A percentile compares a stretch with the other conserved stretches of the same genome.
Evolutionary conservation across 2,329 filamentous ascomycete genomes (phyloP).

Genomic region (Chaetomium sp.): DNA sequence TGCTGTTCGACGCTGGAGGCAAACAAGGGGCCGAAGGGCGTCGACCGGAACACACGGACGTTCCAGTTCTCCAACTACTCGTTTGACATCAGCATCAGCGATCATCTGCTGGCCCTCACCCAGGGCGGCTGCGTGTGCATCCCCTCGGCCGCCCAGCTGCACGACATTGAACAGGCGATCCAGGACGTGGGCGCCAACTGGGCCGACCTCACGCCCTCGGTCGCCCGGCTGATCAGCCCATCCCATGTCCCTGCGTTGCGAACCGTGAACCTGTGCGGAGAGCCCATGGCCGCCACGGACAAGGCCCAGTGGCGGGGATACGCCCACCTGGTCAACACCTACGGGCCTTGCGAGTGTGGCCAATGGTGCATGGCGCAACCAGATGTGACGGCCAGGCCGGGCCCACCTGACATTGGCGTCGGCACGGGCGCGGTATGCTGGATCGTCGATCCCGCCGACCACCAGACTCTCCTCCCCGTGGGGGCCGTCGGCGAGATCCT

Average conservation of each 20-base stretch:
- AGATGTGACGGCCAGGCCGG: neutral
- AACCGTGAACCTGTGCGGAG: neutral
- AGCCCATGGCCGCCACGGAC: neutral
- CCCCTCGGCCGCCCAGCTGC: constrained; percentile 3
- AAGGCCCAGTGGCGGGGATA: constrained; percentile 2
- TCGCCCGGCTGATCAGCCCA: constrained; percentile 3
- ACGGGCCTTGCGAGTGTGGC: constrained; percentile 1
- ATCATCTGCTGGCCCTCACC: constrained; percentile 3
- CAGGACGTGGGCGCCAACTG: constrained; percentile 1
- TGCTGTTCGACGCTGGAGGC: constrained; percentile 4
- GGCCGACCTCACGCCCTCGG: neutral
- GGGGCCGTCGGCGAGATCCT: constrained; percentile 4
- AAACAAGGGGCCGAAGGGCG: constrained; percentile 5
- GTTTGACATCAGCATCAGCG: neutral
- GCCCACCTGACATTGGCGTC: neutral
- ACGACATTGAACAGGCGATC: constrained; percentile 5
- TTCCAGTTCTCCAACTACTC: neutral
- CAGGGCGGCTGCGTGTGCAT: constrained; percentile 2
- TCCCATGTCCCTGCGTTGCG: constrained; percentile 5
- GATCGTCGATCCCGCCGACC: constrained; percentile 4
- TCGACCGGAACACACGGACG: constrained; percentile 3
- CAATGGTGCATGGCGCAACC: constrained; percentile 1
- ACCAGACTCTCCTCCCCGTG: constrained; percentile 1
- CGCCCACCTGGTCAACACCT: neutral
- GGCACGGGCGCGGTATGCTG: constrained; percentile 6